Evolutionary conservation across 78 protist genomes (phyloP), one percentile per base, ranked within the genome.

Genomic region (Dictyostelium firmibasis): DNA sequence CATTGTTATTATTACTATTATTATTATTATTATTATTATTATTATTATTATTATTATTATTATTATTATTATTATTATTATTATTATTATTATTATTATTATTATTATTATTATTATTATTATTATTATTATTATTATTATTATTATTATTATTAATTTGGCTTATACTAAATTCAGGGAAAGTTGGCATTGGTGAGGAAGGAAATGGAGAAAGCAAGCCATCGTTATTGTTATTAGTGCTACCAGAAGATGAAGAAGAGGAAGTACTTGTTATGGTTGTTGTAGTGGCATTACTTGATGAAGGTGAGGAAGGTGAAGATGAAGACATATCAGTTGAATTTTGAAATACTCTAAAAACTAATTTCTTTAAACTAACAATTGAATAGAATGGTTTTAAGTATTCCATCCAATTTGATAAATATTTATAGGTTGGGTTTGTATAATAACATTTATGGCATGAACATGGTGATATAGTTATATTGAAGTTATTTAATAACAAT

Each of bases 401-500:
- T 4, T 81, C 75, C n/a, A 89, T 77, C 94, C 94, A 89, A 6
- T 81, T 69, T 31, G 76, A 64, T 7, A 89, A 62, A 23, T 27
- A 69, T 33, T 81, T 83, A 44, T 89, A 89, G 7, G 74, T 47
- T 25, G 84, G 41, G n/a, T 78, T 64, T 9, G 75, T 62, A 38
- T 77, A 87, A 35, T 89, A 89, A 38, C 94, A 89, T 23, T 23
- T 31, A 27, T 78, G 57, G 35, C 94, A 89, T 6, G 94, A 89
- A 35, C 94, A 89, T 29, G 94, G 94, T 50, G 94, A 75, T 27
- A 89, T 41, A 8, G 94, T 89, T 20, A 89, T 89, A 60, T 89
- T 81, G 4, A 89, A 69, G 6, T 33, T 31, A 23, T 81, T 35
- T 11, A 89, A 67, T 9, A 89, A 36, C 3, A 81, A 86, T 27